Evolutionary conservation across 495 filamentous ascomycete genomes (phyloP).

Genomic region (Aspergillus panamensis): DNA sequence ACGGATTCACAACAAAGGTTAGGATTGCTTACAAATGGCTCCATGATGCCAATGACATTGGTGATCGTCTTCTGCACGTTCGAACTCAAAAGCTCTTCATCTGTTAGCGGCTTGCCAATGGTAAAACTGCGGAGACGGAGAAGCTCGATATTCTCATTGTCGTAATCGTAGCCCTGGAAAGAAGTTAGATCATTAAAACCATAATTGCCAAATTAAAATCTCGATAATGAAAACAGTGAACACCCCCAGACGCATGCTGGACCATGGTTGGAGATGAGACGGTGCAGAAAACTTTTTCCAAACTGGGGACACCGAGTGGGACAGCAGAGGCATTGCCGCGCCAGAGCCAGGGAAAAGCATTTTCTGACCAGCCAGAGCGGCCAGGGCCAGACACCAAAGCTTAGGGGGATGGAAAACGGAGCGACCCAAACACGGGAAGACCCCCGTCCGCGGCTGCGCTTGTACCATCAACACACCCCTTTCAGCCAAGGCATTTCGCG

Average conservation of each 20-base stretch:
- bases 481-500: neutral
- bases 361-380: slow-evolving; percentile 9
- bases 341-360: slow-evolving; percentile 19
- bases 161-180: slow-evolving; percentile 64
- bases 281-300: slow-evolving; percentile 30
- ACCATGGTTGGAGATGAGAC: slow-evolving; percentile 46
- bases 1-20: slow-evolving; percentile 23
- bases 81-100: slow-evolving; percentile 49
- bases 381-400: slow-evolving; percentile 8
- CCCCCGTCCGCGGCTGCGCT: slow-evolving; percentile 27
- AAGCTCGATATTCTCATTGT: slow-evolving; percentile 71
- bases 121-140: slow-evolving; percentile 75
- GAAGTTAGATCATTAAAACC: slow-evolving; percentile 18
- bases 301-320: slow-evolving; percentile 19
- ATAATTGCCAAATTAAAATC: slow-evolving; percentile 15
- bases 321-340: slow-evolving; percentile 22
- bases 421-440: slow-evolving; percentile 21
- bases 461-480: slow-evolving; percentile 20
- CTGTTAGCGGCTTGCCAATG: slow-evolving; percentile 58
- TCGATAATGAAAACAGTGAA: slow-evolving; percentile 5
- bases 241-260: slow-evolving; percentile 23
- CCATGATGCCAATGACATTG: slow-evolving; percentile 54
- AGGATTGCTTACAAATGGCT: slow-evolving; percentile 56
- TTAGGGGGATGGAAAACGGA: slow-evolving; percentile 15
- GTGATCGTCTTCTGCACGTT: slow-evolving; percentile 54